Evolutionary conservation across 1,284 basidiomycete species (phyloP).

Genomic region (Trichosporon sp.): DNA sequence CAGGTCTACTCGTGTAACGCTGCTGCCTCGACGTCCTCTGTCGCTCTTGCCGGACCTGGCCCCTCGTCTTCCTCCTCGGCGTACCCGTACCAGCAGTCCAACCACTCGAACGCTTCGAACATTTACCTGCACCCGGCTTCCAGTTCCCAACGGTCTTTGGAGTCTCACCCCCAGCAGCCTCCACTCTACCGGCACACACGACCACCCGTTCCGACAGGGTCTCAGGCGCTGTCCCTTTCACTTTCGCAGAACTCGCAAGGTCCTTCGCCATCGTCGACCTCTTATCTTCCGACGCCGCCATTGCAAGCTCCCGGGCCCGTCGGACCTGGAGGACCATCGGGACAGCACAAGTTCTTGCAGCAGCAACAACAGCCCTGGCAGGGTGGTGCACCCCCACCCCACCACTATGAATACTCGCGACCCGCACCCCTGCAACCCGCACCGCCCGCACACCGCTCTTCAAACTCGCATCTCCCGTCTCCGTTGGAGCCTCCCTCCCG

Average conservation of each 20-base stretch:
- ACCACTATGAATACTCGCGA: background rate
- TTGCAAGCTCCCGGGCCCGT: background rate
- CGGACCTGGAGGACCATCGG: background rate
- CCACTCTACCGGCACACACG: slow-evolving; percentile 4
- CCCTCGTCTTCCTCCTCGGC: background rate
- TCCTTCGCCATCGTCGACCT: background rate
- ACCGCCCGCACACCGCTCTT: background rate
- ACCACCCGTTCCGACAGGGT: slow-evolving; percentile 2
- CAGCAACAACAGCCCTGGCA: slow-evolving; percentile 1
- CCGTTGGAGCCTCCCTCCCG: background rate
- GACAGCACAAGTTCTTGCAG: background rate
- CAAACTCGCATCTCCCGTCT: background rate
- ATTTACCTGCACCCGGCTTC: background rate
- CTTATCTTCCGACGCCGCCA: background rate
- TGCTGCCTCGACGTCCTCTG: background rate
- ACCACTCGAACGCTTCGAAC: background rate
- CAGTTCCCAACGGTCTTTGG: background rate
- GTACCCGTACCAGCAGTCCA: background rate
- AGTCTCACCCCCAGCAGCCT: background rate
- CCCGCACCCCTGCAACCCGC: background rate
- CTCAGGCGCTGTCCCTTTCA: background rate
- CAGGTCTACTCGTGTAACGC: background rate
- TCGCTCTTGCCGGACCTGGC: background rate
- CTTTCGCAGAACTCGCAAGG: background rate
- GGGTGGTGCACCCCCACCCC: background rate